A percentile compares a stretch with the other conserved stretches of the same genome.
Evolutionary conservation across 2,329 filamentous ascomycete species (phyloP).

Genomic region (Pseudogymnoascus sp.): DNA sequence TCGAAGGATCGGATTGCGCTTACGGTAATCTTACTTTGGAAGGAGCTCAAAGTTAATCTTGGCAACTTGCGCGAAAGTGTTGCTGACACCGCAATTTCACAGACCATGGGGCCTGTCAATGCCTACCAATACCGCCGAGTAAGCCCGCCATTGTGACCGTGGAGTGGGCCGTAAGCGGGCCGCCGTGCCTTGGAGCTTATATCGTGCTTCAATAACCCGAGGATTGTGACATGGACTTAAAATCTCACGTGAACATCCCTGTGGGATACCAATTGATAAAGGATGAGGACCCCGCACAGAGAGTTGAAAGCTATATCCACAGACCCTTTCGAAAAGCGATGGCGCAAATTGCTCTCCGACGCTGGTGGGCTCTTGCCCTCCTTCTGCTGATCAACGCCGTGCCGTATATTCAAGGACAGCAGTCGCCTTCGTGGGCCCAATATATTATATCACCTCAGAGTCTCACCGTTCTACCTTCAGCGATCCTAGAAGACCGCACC

Average conservation of each 20-base stretch:
- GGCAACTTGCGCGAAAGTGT: background rate
- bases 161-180: background rate
- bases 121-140: background rate
- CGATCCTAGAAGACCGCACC: conserved; percentile 31
- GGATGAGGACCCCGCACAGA: background rate
- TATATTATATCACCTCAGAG: conserved; percentile 36
- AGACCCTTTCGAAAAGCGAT: background rate
- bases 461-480: conserved; percentile 30
- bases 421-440: conserved; percentile 32
- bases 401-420: conserved; percentile 13
- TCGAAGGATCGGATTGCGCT: background rate
- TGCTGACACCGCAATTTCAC: background rate
- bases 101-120: background rate
- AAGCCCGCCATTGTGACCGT: background rate
- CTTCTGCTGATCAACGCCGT: background rate
- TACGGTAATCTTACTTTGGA: conserved; percentile 2
- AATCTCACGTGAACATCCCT: background rate
- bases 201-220: conserved; percentile 7
- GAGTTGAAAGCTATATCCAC: background rate
- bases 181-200: background rate
- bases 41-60: background rate
- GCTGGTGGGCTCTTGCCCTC: conserved; percentile 4
- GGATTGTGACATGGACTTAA: background rate
- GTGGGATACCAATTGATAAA: conserved; percentile 1
- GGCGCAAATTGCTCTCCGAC: background rate